Evolutionary conservation across 768 basidiomycete species (phyloP).

Genomic region (Udeniomyces megalosporus): DNA sequence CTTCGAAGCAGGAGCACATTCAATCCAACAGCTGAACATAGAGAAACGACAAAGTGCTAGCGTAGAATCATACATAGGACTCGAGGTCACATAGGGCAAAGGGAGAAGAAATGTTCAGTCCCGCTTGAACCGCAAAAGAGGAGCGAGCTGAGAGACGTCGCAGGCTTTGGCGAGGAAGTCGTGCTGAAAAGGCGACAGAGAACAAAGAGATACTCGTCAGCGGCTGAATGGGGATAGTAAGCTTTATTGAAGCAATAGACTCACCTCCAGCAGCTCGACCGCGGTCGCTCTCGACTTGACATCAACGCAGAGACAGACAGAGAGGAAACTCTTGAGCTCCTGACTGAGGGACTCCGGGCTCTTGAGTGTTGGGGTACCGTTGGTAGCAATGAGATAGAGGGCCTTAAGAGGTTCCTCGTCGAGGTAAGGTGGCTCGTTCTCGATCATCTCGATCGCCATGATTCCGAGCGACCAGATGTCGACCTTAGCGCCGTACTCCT

Average conservation of each 20-base stretch:
- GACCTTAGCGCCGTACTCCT: conserved; percentile 91
- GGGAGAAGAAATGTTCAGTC: neutral
- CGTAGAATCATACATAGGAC: neutral
- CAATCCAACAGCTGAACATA: neutral
- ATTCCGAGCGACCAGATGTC: conserved; percentile 95
- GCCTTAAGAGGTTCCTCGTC: conserved; percentile 92
- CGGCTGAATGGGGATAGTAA: neutral
- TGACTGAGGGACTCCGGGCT: conserved; percentile 78
- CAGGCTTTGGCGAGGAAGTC: conserved; percentile 88
- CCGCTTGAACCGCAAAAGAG: conserved; percentile 44
- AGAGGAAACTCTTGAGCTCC: conserved; percentile 89
- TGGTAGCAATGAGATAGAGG: conserved; percentile 88
- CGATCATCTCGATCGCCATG: conserved; percentile 97
- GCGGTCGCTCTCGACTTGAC: conserved; percentile 80
- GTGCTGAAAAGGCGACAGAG: conserved; percentile 42
- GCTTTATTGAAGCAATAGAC: conserved; percentile 24
- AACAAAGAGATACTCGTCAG: neutral
- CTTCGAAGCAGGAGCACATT: neutral
- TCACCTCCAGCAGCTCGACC: conserved; percentile 57
- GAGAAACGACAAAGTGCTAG: neutral
- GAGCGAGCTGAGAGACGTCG: conserved; percentile 61
- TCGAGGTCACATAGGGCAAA: neutral
- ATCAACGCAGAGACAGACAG: conserved; percentile 95
- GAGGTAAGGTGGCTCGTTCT: conserved; percentile 88
- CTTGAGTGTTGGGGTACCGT: conserved; percentile 95